Percentiles rank a stretch among this genome's conserved stretches.
phyloP scores from a whole-genome alignment of 257 asterid genomes.

The Misopates orontium region DNA sequence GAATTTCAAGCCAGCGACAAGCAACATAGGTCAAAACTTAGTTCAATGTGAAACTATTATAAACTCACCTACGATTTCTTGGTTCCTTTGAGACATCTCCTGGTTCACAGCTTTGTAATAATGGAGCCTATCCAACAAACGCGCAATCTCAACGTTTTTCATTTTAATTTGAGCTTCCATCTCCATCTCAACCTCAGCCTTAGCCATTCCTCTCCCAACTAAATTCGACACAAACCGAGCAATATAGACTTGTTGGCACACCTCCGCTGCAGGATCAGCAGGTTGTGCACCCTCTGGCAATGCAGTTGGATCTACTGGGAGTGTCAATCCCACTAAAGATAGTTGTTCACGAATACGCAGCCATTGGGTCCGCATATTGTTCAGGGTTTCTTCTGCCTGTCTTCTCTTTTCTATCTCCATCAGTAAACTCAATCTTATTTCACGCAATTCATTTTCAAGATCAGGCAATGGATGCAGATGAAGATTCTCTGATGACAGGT shows the following conservation, averaged over 20 bases:
- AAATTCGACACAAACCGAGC: slow-evolving; percentile 70
- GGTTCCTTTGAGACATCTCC: slow-evolving; percentile 98
- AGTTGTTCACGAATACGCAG: slow-evolving; percentile 53
- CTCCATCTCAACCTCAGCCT: slow-evolving; percentile 86
- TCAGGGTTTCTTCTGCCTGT: slow-evolving; percentile 77
- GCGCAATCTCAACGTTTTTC: slow-evolving; percentile 81
- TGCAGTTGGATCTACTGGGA: slow-evolving; percentile 56
- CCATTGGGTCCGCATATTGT: slow-evolving; percentile 62
- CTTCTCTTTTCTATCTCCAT: slow-evolving; percentile 84
- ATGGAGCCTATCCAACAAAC: slow-evolving; percentile 77
- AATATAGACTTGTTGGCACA: slow-evolving; percentile 63
- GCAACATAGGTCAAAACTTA: slow-evolving; percentile 12
- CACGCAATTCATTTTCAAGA: slow-evolving; percentile 72
- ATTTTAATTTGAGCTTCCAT: slow-evolving; percentile 76
- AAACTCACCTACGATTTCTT: slow-evolving; percentile 85
- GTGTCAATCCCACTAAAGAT: slow-evolving; percentile 62
- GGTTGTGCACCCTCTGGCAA: slow-evolving; percentile 48
- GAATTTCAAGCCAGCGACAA: slow-evolving; percentile 14
- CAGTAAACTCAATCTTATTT: slow-evolving; percentile 64
- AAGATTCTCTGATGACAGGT: slow-evolving; percentile 69
- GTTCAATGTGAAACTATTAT: slow-evolving; percentile 14
- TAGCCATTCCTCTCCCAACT: slow-evolving; percentile 84
- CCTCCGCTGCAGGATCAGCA: slow-evolving; percentile 51
- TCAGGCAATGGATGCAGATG: slow-evolving; percentile 48
- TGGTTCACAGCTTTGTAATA: slow-evolving; percentile 91